phyloP scores from a whole-genome alignment of 23 red algal genomes.

The Pyropia yezoensis region DNA sequence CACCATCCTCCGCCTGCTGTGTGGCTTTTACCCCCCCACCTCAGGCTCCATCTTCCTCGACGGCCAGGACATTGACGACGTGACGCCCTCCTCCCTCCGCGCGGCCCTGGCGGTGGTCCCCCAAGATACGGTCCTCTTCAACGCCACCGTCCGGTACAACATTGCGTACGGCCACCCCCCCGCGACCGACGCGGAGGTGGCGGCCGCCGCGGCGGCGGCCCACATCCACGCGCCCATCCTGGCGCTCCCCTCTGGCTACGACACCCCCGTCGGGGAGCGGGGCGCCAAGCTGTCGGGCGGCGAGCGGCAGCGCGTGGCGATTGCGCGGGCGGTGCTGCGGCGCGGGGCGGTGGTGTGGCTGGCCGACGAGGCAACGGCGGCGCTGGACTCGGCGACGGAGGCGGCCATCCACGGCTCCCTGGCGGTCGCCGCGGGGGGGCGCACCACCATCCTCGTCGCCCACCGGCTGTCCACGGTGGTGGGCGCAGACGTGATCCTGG shows the following conservation, averaged over 20 bases:
- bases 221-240: conserved; percentile 62
- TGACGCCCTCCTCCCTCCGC: conserved; percentile 55
- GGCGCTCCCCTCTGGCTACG: conserved; percentile 63
- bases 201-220: conserved; percentile 55
- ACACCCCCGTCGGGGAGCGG: conserved; percentile 80
- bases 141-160: conserved; percentile 88
- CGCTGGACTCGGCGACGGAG: conserved; percentile 83
- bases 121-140: conserved; percentile 96
- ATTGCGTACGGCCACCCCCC: conserved; percentile 74
- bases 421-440: conserved; percentile 26
- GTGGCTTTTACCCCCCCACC: conserved; percentile 56
- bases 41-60: conserved; percentile 66
- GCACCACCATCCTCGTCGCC: conserved; percentile 83
- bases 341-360: conserved; percentile 51
- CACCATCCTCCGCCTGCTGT: conserved; percentile 78
- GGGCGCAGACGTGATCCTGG: conserved; percentile 63
- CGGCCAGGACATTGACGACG: conserved; percentile 78
- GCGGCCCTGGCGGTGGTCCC: conserved; percentile 73
- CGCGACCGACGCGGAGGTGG: conserved; percentile 46
- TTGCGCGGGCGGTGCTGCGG: conserved; percentile 79
- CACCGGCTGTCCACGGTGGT: conserved; percentile 79
- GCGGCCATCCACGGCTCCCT: conserved; percentile 62
- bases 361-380: conserved; percentile 72
- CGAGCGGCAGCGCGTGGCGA: conserved; percentile 84
- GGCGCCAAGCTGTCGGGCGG: conserved; percentile 83